phyloP scores from a whole-genome alignment of 108 stramenopile genomes.

The Aurantiochytrium sp. region DNA sequence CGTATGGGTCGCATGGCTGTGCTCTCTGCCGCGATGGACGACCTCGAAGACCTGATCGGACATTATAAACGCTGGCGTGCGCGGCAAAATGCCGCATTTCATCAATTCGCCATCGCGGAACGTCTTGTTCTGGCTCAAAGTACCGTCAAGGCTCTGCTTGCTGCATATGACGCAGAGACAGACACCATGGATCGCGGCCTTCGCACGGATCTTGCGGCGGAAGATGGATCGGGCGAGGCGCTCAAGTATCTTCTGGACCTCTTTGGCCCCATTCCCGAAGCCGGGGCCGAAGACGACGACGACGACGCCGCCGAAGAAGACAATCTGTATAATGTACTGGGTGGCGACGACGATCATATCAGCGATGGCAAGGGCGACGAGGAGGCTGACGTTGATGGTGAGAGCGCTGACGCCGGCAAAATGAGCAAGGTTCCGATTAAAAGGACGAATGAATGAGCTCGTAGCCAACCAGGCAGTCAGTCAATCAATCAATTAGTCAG shows the following conservation, averaged over 20 bases:
- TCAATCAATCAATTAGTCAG: too few relatives aligned
- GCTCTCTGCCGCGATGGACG: background rate
- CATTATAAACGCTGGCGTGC: background rate
- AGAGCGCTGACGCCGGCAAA: too few relatives aligned
- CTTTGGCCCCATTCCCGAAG: background rate
- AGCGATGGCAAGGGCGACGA: background rate
- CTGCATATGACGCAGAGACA: background rate
- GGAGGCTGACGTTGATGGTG: background rate
- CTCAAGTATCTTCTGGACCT: background rate
- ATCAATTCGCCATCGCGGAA: background rate
- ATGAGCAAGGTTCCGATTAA: too few relatives aligned
- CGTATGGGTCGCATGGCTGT: background rate
- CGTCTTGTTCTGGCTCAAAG: background rate
- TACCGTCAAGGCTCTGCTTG: background rate
- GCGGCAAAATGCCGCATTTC: background rate
- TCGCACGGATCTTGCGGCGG: background rate
- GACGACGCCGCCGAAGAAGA: background rate
- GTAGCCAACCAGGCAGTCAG: too few relatives aligned
- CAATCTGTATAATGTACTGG: background rate
- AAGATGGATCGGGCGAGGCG: background rate
- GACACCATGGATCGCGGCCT: background rate
- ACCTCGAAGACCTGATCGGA: background rate
- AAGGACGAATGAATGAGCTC: too few relatives aligned
- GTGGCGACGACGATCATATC: background rate
- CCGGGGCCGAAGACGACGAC: background rate